Conservation (phyloP, 768 basidiomycete species). For the Tricholoma flavovirens region DNA sequence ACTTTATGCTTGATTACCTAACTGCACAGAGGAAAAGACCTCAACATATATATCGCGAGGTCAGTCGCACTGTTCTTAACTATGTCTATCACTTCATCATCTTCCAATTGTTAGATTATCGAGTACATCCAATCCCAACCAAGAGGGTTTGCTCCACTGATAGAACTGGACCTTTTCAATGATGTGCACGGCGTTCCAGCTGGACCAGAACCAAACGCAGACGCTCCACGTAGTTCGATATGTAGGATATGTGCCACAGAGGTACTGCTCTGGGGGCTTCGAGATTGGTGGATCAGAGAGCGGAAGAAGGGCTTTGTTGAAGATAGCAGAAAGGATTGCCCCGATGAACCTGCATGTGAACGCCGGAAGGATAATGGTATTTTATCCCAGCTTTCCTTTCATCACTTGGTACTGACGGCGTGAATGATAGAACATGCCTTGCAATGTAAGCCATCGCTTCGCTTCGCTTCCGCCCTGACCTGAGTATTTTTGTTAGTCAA, state of each 20-base stretch:
- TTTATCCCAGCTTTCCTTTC: constrained; percentile 17
- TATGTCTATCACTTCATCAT: background rate
- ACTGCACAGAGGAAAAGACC: constrained; percentile 56
- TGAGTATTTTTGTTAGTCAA: constrained; percentile 27
- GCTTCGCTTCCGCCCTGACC: background rate
- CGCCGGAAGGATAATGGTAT: constrained; percentile 64
- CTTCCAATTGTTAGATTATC: constrained; percentile 44
- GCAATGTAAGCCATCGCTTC: constrained; percentile 52
- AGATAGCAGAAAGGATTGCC: constrained; percentile 58
- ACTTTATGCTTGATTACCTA: constrained; percentile 79
- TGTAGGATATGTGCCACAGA: constrained; percentile 74
- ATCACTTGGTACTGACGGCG: constrained; percentile 6
- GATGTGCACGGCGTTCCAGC: constrained; percentile 59
- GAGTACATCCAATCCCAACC: constrained; percentile 55
- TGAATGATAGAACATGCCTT: constrained; percentile 53
- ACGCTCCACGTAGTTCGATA: constrained; percentile 52
- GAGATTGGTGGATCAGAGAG: constrained; percentile 81
- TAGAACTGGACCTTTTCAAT: constrained; percentile 65
- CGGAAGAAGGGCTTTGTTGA: constrained; percentile 64
- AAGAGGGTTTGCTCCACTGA: constrained; percentile 54
- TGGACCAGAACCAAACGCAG: constrained; percentile 50
- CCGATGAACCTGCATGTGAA: constrained; percentile 51
- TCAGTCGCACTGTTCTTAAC: constrained; percentile 25
- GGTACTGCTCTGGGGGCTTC: constrained; percentile 68
- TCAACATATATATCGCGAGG: constrained; percentile 72